These are phyloP conservation scores for Ambrosiella cleistominuta DNA, from an alignment of 2,329 filamentous ascomycete genomes.

Conservation along the genomic window DNA sequence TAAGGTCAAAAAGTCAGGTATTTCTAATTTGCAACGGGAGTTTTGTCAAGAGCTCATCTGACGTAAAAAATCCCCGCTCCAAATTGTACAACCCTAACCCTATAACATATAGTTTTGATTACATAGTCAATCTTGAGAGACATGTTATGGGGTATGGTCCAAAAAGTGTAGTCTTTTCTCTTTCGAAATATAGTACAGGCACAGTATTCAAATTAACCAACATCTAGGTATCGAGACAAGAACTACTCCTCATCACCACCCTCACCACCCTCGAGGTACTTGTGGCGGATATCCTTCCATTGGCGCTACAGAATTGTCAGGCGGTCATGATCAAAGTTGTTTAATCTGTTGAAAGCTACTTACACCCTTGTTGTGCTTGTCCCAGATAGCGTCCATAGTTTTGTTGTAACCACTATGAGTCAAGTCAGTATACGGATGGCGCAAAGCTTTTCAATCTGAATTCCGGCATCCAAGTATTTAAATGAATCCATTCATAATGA, in stretches of 20 bases:
- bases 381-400: slow-evolving; percentile 72
- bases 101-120: background rate
- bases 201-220: slow-evolving; percentile 1
- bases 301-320: slow-evolving; percentile 48
- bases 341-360: slow-evolving; percentile 23
- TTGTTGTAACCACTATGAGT: slow-evolving; percentile 60
- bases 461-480: background rate
- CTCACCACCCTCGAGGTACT: slow-evolving; percentile 57
- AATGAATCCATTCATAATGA: background rate
- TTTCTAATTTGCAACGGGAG: too few relatives aligned
- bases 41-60: too few relatives aligned
- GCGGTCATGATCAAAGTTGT: background rate
- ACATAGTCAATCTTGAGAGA: background rate
- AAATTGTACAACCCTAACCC: too few relatives aligned
- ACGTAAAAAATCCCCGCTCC: too few relatives aligned
- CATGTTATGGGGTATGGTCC: too few relatives aligned
- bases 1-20: too few relatives aligned
- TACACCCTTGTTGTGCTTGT: slow-evolving; percentile 82
- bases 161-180: slow-evolving; percentile 6
- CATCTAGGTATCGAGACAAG: background rate
- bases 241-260: slow-evolving; percentile 36
- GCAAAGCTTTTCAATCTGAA: background rate
- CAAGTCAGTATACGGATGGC: background rate
- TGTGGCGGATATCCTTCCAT: slow-evolving; percentile 98
- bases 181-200: slow-evolving; percentile 7